Conservation (phyloP, 257 asterid species). For the Jaltomata sinuosa region DNA sequence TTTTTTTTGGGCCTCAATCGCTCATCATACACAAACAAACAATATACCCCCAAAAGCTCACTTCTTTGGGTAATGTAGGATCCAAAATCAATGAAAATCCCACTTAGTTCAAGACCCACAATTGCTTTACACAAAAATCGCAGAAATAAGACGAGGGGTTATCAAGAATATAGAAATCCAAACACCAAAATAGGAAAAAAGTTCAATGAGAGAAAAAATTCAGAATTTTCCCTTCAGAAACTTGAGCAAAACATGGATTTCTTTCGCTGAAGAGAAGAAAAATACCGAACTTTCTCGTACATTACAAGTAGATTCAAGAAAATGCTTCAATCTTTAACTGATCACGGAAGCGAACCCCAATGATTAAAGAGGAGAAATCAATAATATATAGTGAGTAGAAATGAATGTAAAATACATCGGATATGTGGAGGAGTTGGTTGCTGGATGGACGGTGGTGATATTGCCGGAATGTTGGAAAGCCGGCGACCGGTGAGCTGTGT, state of each 20-base stretch:
- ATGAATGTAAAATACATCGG: not conserved
- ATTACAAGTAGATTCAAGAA: not conserved
- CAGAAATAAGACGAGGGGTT: not conserved
- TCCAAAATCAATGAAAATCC: constrained; percentile 2
- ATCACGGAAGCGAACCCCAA: constrained; percentile 1
- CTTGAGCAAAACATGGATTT: not conserved
- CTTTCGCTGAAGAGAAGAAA: not conserved
- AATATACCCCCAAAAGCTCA: not conserved
- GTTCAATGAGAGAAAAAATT: not conserved
- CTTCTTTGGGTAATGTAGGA: not conserved
- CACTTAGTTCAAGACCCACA: not conserved
- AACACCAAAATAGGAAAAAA: not conserved
- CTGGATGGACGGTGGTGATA: not conserved
- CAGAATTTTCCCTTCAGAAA: not conserved
- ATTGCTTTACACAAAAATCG: not conserved
- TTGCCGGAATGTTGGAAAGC: constrained; percentile 19
- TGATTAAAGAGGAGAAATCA: not conserved
- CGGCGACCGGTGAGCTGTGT: constrained; percentile 12
- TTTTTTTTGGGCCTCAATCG: not conserved
- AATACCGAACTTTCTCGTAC: not conserved
- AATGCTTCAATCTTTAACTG: constrained; percentile 2
- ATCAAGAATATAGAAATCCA: not conserved
- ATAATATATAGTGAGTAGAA: not conserved
- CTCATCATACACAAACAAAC: not conserved
- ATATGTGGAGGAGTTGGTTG: constrained; percentile 5